phyloP scores from a whole-genome alignment of 306 rosid species.

The Quercus suber region DNA sequence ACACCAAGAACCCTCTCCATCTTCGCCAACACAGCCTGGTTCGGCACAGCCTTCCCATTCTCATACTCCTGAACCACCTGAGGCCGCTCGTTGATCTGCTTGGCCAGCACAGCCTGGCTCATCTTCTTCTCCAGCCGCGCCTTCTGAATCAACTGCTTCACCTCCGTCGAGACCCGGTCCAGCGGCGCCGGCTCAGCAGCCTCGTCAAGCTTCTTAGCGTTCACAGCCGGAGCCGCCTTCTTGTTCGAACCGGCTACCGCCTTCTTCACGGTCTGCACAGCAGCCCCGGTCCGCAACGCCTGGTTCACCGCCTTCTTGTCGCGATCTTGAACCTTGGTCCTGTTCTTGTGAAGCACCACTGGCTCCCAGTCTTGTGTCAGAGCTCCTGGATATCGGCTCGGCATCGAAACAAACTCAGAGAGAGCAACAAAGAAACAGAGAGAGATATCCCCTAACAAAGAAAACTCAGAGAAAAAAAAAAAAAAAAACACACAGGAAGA shows the following conservation, averaged over 20 bases:
- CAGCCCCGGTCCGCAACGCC: slow-evolving; percentile 64
- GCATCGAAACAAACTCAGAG: slow-evolving; percentile 33
- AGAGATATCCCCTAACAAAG: neutral
- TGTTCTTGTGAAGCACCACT: slow-evolving; percentile 55
- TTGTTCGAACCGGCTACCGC: slow-evolving; percentile 58
- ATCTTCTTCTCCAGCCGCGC: slow-evolving; percentile 78
- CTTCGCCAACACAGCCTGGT: slow-evolving; percentile 68
- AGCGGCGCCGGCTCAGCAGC: slow-evolving; percentile 64
- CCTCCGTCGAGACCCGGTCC: slow-evolving; percentile 56
- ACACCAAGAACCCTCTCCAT: slow-evolving; percentile 71
- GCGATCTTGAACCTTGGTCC: slow-evolving; percentile 56
- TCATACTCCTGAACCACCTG: slow-evolving; percentile 91
- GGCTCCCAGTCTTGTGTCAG: slow-evolving; percentile 83
- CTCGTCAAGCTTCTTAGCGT: slow-evolving; percentile 69
- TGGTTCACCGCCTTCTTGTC: slow-evolving; percentile 68
- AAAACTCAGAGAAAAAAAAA: too few relatives aligned
- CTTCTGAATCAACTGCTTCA: slow-evolving; percentile 63
- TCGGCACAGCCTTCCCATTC: slow-evolving; percentile 74
- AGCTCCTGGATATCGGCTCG: slow-evolving; percentile 58
- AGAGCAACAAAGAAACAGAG: neutral
- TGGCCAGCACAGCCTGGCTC: slow-evolving; percentile 78
- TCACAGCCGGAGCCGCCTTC: slow-evolving; percentile 45
- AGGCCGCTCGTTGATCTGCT: slow-evolving; percentile 68
- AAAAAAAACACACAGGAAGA: too few relatives aligned
- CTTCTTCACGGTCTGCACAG: slow-evolving; percentile 60